Conservation (phyloP, 805 yeast species). For the Metschnikowia dekortorum region DNA sequence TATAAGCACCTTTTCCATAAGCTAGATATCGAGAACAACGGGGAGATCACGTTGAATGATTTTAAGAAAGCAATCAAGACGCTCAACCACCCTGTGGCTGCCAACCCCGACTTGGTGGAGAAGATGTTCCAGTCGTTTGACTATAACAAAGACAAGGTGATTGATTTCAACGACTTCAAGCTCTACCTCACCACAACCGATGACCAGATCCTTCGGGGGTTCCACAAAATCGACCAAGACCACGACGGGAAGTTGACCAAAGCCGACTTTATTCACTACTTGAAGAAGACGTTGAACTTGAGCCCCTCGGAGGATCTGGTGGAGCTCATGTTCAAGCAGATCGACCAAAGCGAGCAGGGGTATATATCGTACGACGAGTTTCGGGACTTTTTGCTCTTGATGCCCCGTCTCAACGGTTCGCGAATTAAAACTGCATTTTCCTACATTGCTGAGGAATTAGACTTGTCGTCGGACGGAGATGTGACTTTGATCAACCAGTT, state of each 20-base stretch:
- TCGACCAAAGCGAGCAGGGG: constrained; percentile 58
- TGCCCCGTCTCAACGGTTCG: constrained; percentile 78
- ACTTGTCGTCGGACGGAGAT: constrained; percentile 87
- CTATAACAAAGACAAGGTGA: constrained; percentile 48
- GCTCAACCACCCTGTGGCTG: constrained; percentile 60
- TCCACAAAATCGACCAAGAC: constrained; percentile 62
- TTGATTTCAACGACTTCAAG: constrained; percentile 65
- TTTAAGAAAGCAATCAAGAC: constrained; percentile 43
- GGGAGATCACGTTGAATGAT: constrained; percentile 46
- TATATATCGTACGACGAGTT: constrained; percentile 80
- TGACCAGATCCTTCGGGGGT: constrained; percentile 63
- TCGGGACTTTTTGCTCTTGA: constrained; percentile 72
- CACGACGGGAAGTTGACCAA: constrained; percentile 66
- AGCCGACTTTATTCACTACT: constrained; percentile 63
- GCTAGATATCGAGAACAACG: constrained; percentile 38
- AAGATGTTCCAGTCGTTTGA: constrained; percentile 59
- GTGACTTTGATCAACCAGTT: constrained; percentile 77
- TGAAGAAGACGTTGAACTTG: constrained; percentile 49
- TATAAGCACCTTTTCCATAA: constrained; percentile 31
- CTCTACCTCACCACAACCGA: constrained; percentile 65
- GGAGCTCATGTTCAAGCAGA: constrained; percentile 49
- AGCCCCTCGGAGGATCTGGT: constrained; percentile 50
- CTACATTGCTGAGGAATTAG: constrained; percentile 74
- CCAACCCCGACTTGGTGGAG: constrained; percentile 54
- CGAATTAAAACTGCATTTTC: constrained; percentile 76